phyloP scores from a whole-genome alignment of 805 yeast species.

The Danielozyma ontarioensis region DNA sequence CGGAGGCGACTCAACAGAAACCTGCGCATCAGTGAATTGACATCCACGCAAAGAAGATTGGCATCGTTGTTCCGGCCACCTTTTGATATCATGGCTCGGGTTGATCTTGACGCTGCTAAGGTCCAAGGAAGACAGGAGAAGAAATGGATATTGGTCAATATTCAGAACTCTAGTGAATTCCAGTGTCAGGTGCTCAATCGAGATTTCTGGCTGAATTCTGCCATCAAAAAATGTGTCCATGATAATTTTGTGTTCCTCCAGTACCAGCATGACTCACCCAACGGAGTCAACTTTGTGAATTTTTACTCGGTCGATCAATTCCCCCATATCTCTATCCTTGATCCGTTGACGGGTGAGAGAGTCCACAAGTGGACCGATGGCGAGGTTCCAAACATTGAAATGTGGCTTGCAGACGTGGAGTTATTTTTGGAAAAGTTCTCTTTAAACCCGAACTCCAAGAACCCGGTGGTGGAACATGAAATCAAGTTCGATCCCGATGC shows the following conservation, averaged over 20 bases:
- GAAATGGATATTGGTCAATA: conserved; percentile 83
- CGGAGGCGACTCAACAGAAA: conserved; percentile 23
- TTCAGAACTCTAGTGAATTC: conserved; percentile 83
- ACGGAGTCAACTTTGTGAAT: conserved; percentile 65
- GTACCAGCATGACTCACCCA: conserved; percentile 71
- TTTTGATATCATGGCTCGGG: conserved; percentile 72
- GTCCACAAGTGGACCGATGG: conserved; percentile 68
- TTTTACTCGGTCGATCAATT: conserved; percentile 65
- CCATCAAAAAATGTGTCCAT: conserved; percentile 58
- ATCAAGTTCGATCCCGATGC: conserved; percentile 56
- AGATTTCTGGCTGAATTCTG: conserved; percentile 80
- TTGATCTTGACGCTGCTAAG: conserved; percentile 72
- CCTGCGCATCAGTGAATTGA: conserved; percentile 29
- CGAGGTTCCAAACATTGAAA: conserved; percentile 50
- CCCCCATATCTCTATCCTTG: conserved; percentile 90
- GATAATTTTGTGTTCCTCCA: conserved; percentile 80
- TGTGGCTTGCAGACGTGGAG: conserved; percentile 63
- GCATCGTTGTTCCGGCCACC: conserved; percentile 91
- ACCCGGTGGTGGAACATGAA: conserved; percentile 63
- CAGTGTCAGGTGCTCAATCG: conserved; percentile 86
- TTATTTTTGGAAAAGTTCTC: conserved; percentile 66
- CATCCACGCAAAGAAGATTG: conserved; percentile 58
- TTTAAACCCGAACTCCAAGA: conserved; percentile 54
- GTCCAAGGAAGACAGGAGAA: conserved; percentile 52
- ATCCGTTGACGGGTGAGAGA: conserved; percentile 94